Evolutionary conservation across 768 basidiomycete species (phyloP).

Genomic region (Ramaria sp.): DNA sequence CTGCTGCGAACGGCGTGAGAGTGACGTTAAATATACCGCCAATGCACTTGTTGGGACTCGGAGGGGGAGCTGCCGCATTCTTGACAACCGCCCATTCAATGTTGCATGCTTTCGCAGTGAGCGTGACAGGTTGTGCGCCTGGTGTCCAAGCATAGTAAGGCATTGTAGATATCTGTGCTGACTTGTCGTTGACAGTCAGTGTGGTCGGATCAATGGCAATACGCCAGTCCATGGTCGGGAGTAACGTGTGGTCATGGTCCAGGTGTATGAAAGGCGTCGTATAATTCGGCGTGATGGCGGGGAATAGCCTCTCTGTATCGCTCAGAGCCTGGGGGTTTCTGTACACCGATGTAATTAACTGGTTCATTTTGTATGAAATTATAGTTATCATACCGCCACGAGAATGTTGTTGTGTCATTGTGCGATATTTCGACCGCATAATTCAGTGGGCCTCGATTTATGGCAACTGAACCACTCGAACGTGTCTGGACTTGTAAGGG

Average conservation of each 20-base stretch:
- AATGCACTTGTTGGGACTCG: not conserved
- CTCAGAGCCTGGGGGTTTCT: too few species aligned
- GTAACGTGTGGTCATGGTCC: not conserved
- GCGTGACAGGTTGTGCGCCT: not conserved
- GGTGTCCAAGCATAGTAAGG: not conserved
- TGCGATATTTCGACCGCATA: not conserved
- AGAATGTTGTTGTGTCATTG: not conserved
- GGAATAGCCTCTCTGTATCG: not conserved
- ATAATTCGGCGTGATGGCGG: not conserved
- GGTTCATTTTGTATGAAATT: not conserved
- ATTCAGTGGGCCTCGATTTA: not conserved
- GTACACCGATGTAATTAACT: too few species aligned
- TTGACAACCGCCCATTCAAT: not conserved
- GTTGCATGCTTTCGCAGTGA: not conserved
- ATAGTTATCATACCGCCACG: not conserved
- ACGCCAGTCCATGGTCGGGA: not conserved
- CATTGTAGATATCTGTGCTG: not conserved
- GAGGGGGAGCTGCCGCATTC: not conserved
- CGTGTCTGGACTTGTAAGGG: not conserved
- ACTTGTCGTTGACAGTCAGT: not conserved
- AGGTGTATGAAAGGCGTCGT: not conserved
- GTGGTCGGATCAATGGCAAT: not conserved
- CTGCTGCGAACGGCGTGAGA: too few species aligned
- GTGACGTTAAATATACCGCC: constrained; percentile 2
- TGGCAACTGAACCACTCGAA: too few species aligned